Evolutionary conservation across 371 early-diverging fungal species (phyloP).

Genomic region (Rhizomucor miehei): DNA sequence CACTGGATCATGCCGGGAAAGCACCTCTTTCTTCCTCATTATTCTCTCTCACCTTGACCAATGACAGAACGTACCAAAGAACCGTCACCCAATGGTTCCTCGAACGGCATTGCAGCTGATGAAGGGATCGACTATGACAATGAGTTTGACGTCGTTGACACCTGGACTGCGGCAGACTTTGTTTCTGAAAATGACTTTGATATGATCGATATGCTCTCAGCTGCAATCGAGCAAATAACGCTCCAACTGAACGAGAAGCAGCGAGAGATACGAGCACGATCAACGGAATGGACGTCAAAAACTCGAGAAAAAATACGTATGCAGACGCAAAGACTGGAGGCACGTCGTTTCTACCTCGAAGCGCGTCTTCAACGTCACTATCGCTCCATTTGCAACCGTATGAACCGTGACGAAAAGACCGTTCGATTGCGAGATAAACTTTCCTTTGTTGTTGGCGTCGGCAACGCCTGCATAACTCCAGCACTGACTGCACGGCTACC

Average conservation of each 20-base stretch:
- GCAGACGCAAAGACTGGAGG: slow-evolving; percentile 39
- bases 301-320: slow-evolving; percentile 30
- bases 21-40: too few species aligned
- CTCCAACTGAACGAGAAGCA: slow-evolving; percentile 41
- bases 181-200: slow-evolving; percentile 35
- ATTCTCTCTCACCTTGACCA: too few species aligned
- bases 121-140: slow-evolving; percentile 12
- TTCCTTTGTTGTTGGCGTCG: slow-evolving; percentile 70
- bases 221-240: slow-evolving; percentile 45
- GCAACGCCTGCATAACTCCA: slow-evolving; percentile 66
- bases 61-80: neutral
- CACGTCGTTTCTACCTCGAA: slow-evolving; percentile 27
- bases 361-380: slow-evolving; percentile 26
- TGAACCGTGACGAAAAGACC: slow-evolving; percentile 51
- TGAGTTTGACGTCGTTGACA: slow-evolving; percentile 18
- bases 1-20: too few species aligned
- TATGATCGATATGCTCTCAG: slow-evolving; percentile 38
- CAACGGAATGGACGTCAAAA: slow-evolving; percentile 40
- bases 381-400: slow-evolving; percentile 30
- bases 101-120: slow-evolving; percentile 6
- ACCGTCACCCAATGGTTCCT: slow-evolving; percentile 11
- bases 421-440: slow-evolving; percentile 64
- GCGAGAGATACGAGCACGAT: slow-evolving; percentile 32
- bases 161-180: slow-evolving; percentile 23
- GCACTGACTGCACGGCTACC: slow-evolving; percentile 56